phyloP scores from a whole-genome alignment of 2,329 filamentous ascomycete species.

The Penicillium sp. region DNA sequence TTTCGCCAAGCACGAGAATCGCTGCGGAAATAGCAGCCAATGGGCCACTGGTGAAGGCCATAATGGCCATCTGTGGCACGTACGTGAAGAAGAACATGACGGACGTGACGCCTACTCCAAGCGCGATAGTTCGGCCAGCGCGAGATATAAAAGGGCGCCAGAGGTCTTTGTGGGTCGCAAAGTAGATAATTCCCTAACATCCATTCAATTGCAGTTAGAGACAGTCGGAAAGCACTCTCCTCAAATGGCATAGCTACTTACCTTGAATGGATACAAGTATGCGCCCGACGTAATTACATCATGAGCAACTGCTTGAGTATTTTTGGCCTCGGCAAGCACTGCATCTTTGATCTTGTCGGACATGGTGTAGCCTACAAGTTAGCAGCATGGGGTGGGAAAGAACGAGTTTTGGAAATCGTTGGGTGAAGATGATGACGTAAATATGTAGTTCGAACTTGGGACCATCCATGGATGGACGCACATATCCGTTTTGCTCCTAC shows the following conservation, averaged over 20 bases:
- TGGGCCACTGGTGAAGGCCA: constrained; percentile 81
- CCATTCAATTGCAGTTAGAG: neutral
- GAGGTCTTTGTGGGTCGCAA: constrained; percentile 57
- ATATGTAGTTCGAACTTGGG: no score
- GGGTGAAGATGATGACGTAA: neutral
- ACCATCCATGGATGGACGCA: no score
- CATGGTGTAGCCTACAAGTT: constrained; percentile 26
- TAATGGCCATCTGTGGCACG: constrained; percentile 75
- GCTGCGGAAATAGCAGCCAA: constrained; percentile 61
- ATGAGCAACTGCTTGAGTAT: constrained; percentile 61
- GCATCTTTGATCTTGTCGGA: constrained; percentile 57
- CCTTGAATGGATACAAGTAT: constrained; percentile 82
- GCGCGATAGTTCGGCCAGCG: constrained; percentile 61
- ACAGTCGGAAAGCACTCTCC: no score
- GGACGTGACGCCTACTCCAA: constrained; percentile 70
- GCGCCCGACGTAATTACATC: constrained; percentile 73
- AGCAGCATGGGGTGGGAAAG: neutral
- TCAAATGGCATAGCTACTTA: constrained; percentile 25
- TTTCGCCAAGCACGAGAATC: constrained; percentile 61
- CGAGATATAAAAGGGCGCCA: constrained; percentile 61
- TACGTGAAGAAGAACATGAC: constrained; percentile 90
- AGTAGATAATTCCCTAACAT: constrained; percentile 61
- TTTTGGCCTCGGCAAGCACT: constrained; percentile 68
- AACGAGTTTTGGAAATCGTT: neutral
- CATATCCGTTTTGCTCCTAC: no score